Evolutionary conservation across 129 eudicot genomes (phyloP).

Genomic region (Pittosporum tobira): DNA sequence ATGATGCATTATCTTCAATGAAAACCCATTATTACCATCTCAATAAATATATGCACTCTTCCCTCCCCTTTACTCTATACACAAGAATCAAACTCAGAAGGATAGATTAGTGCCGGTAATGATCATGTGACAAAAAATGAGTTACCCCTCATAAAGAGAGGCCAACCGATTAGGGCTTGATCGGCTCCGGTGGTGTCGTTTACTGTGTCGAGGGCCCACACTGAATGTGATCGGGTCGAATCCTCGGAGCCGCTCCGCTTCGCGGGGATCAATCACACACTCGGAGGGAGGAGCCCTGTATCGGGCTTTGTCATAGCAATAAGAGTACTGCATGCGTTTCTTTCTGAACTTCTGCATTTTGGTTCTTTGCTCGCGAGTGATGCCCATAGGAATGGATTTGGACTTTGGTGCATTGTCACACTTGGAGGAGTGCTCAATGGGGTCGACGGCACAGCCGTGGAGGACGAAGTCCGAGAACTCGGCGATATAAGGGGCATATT

Average conservation of each 20-base stretch:
- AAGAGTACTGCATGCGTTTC: slow-evolving; percentile 77
- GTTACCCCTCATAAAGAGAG: slow-evolving; percentile 21
- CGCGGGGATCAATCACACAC: slow-evolving; percentile 56
- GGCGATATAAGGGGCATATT: slow-evolving; percentile 80
- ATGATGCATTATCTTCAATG: slow-evolving; percentile 15
- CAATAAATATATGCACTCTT: slow-evolving; percentile 12
- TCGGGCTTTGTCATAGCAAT: slow-evolving; percentile 67
- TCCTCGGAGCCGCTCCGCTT: slow-evolving; percentile 50
- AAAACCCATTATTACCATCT: background rate
- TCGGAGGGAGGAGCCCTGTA: slow-evolving; percentile 61
- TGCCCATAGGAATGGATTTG: slow-evolving; percentile 32
- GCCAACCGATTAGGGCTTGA: slow-evolving; percentile 13
- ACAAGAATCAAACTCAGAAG: slow-evolving; percentile 13
- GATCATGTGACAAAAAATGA: background rate
- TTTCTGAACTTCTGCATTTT: slow-evolving; percentile 67
- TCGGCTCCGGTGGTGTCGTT: slow-evolving; percentile 39
- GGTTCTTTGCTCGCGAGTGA: slow-evolving; percentile 36
- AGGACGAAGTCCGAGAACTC: slow-evolving; percentile 76
- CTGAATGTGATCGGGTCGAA: slow-evolving; percentile 84
- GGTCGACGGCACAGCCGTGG: slow-evolving; percentile 82
- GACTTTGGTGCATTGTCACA: slow-evolving; percentile 31
- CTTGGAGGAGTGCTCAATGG: slow-evolving; percentile 38
- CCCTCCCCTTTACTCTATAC: slow-evolving; percentile 20
- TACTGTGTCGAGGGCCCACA: slow-evolving; percentile 39
- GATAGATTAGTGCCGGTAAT: background rate